Conservation (phyloP, 1,139 yeast genomes). For the Yamadazyma songkhlaensis region DNA sequence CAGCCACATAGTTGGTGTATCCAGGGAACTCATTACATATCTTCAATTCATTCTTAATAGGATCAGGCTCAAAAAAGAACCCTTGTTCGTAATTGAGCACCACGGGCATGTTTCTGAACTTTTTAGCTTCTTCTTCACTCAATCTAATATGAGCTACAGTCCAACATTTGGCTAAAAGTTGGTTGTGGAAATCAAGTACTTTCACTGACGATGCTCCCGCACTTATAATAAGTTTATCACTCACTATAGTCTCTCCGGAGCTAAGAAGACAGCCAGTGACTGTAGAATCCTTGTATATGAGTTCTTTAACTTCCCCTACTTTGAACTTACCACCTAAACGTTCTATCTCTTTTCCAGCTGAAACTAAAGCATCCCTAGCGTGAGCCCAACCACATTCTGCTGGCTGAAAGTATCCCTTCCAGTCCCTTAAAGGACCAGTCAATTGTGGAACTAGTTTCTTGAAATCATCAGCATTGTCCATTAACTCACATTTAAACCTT, state of each 20-base stretch:
- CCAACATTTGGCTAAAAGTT: slow-evolving; percentile 22
- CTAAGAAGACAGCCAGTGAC: slow-evolving; percentile 7
- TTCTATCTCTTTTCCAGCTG: slow-evolving; percentile 20
- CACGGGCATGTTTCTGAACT: slow-evolving; percentile 32
- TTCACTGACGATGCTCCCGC: slow-evolving; percentile 34
- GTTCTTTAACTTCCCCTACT: slow-evolving; percentile 22
- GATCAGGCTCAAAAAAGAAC: slow-evolving; percentile 26
- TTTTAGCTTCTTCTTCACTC: slow-evolving; percentile 27
- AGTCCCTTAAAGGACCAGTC: slow-evolving; percentile 4
- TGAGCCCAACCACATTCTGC: slow-evolving; percentile 15
- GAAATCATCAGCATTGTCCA: slow-evolving; percentile 4
- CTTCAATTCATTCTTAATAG: slow-evolving; percentile 7
- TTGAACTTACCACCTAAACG: slow-evolving; percentile 27
- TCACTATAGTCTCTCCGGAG: slow-evolving; percentile 11
- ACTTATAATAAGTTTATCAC: slow-evolving; percentile 24
- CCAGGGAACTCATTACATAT: slow-evolving; percentile 17
- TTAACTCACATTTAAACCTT: slow-evolving; percentile 4
- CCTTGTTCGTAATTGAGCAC: slow-evolving; percentile 29
- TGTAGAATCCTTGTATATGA: slow-evolving; percentile 5
- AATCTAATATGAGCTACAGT: slow-evolving; percentile 38
- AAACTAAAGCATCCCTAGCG: slow-evolving; percentile 6
- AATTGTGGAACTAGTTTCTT: slow-evolving; percentile 5
- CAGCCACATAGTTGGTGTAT: slow-evolving; percentile 11
- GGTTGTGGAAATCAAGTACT: slow-evolving; percentile 27
- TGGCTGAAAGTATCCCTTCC: slow-evolving; percentile 8